Conservation (phyloP, 768 basidiomycete genomes). For the Tubosaeta sp. region DNA sequence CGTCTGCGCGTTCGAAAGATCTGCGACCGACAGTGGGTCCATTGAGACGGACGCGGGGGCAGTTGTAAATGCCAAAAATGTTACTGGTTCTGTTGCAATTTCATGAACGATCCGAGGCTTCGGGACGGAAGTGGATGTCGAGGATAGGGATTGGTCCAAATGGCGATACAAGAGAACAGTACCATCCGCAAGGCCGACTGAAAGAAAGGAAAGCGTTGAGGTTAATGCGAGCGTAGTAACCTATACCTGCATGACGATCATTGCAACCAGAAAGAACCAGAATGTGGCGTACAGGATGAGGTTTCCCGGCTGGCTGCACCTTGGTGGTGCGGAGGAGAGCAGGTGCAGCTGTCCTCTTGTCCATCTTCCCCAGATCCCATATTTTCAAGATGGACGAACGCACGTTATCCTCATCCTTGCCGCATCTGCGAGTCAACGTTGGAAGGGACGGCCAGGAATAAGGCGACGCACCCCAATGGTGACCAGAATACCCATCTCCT, state of each 20-base stretch:
- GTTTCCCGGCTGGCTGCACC: slow-evolving; percentile 68
- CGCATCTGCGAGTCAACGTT: slow-evolving; percentile 6
- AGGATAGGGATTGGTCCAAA: slow-evolving; percentile 82
- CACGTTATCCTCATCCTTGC: slow-evolving; percentile 70
- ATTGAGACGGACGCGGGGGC: slow-evolving; percentile 19
- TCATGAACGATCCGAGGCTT: slow-evolving; percentile 85
- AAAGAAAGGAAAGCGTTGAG: slow-evolving; percentile 72
- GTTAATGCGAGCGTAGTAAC: slow-evolving; percentile 81
- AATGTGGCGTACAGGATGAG: slow-evolving; percentile 59
- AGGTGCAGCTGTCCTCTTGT: slow-evolving; percentile 62
- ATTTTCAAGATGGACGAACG: slow-evolving; percentile 74
- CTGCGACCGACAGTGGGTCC: slow-evolving; percentile 16
- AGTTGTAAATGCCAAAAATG: slow-evolving; percentile 81
- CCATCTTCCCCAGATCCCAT: slow-evolving; percentile 76
- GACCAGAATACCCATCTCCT: slow-evolving; percentile 76
- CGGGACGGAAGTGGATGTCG: slow-evolving; percentile 71
- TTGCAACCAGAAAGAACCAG: neutral
- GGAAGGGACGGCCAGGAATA: neutral
- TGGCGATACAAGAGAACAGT: slow-evolving; percentile 89
- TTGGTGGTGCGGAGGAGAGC: slow-evolving; percentile 69
- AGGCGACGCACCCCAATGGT: slow-evolving; percentile 72
- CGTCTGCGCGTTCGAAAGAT: slow-evolving; percentile 12
- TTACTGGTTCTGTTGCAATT: slow-evolving; percentile 82
- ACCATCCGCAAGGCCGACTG: slow-evolving; percentile 93
- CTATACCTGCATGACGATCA: slow-evolving; percentile 28